Evolutionary conservation across 1,139 yeast species (phyloP), one percentile per base, ranked within the genome.

Genomic region (Geotrichum carabidarum): DNA sequence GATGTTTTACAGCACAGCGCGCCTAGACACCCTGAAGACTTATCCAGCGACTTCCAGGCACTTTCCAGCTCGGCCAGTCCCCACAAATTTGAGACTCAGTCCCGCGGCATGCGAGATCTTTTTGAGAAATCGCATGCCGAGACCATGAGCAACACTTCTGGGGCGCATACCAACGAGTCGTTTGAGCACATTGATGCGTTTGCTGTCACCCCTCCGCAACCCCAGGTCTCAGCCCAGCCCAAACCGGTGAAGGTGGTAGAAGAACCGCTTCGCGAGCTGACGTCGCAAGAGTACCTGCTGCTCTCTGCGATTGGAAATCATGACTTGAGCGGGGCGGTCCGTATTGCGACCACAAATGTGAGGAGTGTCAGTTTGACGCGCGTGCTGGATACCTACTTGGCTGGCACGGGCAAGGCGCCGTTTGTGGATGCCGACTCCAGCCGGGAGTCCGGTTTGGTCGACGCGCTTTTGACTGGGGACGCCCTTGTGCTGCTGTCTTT

Each of bases 251-350:
- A 7, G n/a, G 47, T 31, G 36, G 14, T 34, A 2, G 22, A 44
- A 44, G 27, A 44, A 12, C 18, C 22, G 36, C 22, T 30, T 12
- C 42, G 50, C n/a, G 50, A 47, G n/a, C 47, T 53, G 14, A 44
- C 50, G 6, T 41, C 47, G 12, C 34, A 44, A 7, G 56, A 53
- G 40, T 37, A 44, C 14, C 42, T 48, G 15, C 53, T 53, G 27
- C 35, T 53, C 30, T 15, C 34, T 7, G 52, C 52, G 7, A 40
- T 53, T 34, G 48, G 36, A 12, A 38, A 44, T 22, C 48, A 45
- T 15, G 56, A 53, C 41, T 15, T 53, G 44, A 51, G 50, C 11
- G 51, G 48, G 15, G 56, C 56, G 7, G 56, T 53, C n/a, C 50
- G 50, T 9, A 37, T 44, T 44, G 56, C 56, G 9, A 48, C 56